Evolutionary conservation across 352 stramenopile species (phyloP).

Genomic region (Blastocystis sp.): DNA sequence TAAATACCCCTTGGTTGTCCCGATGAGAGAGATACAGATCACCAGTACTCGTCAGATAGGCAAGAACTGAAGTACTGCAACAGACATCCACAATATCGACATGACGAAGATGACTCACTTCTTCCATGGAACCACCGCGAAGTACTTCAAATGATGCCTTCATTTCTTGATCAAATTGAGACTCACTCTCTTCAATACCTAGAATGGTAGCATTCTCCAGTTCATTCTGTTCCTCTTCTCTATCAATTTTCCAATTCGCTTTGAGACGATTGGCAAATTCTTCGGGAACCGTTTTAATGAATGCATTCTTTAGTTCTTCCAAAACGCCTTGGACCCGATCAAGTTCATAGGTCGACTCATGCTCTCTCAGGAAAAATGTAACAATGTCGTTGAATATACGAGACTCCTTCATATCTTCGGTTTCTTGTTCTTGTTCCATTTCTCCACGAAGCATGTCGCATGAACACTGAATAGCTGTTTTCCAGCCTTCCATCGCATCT

Average conservation of each 20-base stretch:
- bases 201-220: too few species aligned
- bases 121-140: not conserved
- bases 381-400: not conserved
- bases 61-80: not conserved
- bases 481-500: conserved; percentile 8
- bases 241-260: too few species aligned
- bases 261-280: too few species aligned
- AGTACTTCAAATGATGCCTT: conserved; percentile 8
- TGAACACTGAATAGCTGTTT: conserved; percentile 30
- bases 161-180: conserved; percentile 23
- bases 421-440: not conserved
- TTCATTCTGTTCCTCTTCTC: too few species aligned
- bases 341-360: too few species aligned
- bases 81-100: not conserved
- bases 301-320: too few species aligned
- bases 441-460: not conserved
- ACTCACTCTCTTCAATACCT: not conserved
- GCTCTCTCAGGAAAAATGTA: not conserved
- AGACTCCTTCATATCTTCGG: not conserved
- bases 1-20: not conserved
- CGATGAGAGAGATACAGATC: not conserved
- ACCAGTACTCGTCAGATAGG: not conserved
- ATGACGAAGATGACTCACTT: not conserved
- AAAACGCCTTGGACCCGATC: too few species aligned
- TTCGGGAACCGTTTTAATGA: too few species aligned